These are phyloP conservation scores for Agrocybe pediades DNA, from an alignment of 768 basidiomycete species.

Conservation along the genomic window DNA sequence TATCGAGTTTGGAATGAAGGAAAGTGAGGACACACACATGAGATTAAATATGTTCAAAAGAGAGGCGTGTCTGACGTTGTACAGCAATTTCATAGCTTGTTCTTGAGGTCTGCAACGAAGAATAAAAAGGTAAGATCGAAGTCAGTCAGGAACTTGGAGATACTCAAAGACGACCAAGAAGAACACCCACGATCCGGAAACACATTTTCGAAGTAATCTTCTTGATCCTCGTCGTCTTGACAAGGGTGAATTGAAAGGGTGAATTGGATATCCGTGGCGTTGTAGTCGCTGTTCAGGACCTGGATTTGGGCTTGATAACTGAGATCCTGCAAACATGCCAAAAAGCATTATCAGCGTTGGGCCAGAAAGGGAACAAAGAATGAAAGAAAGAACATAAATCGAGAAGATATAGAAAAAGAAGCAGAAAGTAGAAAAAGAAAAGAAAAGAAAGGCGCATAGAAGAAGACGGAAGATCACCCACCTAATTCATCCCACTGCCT, in stretches of 20 bases:
- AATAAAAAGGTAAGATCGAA: too few species aligned
- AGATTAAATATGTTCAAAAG: slow-evolving; percentile 44
- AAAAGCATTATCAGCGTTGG: too few species aligned
- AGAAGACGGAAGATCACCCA: slow-evolving; percentile 19
- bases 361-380: neutral
- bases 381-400: too few species aligned
- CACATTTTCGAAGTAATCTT: slow-evolving; percentile 8
- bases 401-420: too few species aligned
- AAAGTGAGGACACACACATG: too few species aligned
- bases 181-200: slow-evolving; percentile 9
- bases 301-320: slow-evolving; percentile 35
- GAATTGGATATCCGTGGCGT: slow-evolving; percentile 33
- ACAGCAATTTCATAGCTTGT: slow-evolving; percentile 35
- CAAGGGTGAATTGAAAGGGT: too few species aligned
- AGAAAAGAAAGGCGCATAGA: neutral
- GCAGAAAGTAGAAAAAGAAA: too few species aligned
- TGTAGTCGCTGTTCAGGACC: slow-evolving; percentile 40
- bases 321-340: slow-evolving; percentile 20
- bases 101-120: slow-evolving; percentile 19
- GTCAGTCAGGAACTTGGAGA: neutral
- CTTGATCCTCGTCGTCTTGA: slow-evolving; percentile 19
- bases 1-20: neutral
- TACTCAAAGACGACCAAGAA: too few species aligned
- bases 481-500: slow-evolving; percentile 38
- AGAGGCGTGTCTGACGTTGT: slow-evolving; percentile 33